Evolutionary conservation across 2,329 filamentous ascomycete species (phyloP).

Genomic region (Xylaria digitata): DNA sequence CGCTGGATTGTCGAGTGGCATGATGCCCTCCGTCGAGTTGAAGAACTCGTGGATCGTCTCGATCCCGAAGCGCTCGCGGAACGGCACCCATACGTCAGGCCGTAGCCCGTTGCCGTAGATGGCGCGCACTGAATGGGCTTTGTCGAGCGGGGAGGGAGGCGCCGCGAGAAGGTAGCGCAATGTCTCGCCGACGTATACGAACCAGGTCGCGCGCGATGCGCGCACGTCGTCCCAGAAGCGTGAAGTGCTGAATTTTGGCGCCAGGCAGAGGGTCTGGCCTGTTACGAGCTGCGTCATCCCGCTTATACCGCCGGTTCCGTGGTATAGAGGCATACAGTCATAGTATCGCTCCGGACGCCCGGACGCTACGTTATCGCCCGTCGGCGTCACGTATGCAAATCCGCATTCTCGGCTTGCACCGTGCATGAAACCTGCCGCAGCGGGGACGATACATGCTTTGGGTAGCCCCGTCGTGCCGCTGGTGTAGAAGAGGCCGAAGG

Average conservation of each 20-base stretch:
- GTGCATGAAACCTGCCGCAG: slow-evolving; percentile 53
- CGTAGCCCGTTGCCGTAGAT: slow-evolving; percentile 76
- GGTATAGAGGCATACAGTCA: slow-evolving; percentile 80
- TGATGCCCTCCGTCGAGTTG: slow-evolving; percentile 79
- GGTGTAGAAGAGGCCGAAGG: slow-evolving; percentile 77
- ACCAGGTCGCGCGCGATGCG: slow-evolving; percentile 74
- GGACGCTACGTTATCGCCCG: slow-evolving; percentile 42
- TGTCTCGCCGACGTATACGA: slow-evolving; percentile 83
- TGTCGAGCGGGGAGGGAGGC: slow-evolving; percentile 71
- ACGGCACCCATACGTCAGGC: slow-evolving; percentile 75
- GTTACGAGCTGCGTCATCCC: slow-evolving; percentile 65
- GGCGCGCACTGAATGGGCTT: slow-evolving; percentile 65
- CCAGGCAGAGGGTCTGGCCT: slow-evolving; percentile 69
- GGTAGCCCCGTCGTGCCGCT: slow-evolving; percentile 80
- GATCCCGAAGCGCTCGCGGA: slow-evolving; percentile 72
- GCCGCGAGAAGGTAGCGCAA: slow-evolving; percentile 78
- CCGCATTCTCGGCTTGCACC: slow-evolving; percentile 50
- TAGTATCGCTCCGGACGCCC: slow-evolving; percentile 70
- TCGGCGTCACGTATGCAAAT: slow-evolving; percentile 46
- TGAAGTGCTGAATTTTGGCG: slow-evolving; percentile 74
- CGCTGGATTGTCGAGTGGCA: slow-evolving; percentile 69
- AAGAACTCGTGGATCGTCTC: slow-evolving; percentile 78
- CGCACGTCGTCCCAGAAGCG: slow-evolving; percentile 79
- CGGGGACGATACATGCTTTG: slow-evolving; percentile 74
- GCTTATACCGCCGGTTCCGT: slow-evolving; percentile 76